Percentiles rank a stretch among this genome's conserved stretches.
Evolutionary conservation across 495 filamentous ascomycete species (phyloP).

Genomic region (Chaetomium cochliodes): DNA sequence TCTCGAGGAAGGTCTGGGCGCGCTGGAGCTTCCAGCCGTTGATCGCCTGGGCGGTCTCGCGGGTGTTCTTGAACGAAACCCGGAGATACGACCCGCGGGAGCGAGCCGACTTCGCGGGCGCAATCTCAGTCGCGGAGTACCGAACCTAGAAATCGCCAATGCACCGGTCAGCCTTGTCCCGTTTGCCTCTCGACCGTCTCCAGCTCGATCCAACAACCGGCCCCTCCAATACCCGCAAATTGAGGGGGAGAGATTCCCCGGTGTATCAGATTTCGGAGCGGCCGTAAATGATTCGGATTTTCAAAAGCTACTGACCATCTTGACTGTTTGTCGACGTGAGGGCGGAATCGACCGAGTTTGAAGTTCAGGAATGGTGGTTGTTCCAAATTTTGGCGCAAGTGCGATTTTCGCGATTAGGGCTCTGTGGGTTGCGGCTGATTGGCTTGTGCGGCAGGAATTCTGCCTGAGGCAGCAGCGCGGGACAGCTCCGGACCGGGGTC

Average conservation of each 20-base stretch:
- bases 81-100: slow-evolving; percentile 97
- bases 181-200: background rate
- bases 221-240: slow-evolving; percentile 14
- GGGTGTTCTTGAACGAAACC: slow-evolving; percentile 99
- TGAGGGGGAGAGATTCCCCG: slow-evolving; percentile 18
- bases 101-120: slow-evolving; percentile 89
- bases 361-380: slow-evolving; percentile 33
- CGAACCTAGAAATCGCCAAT: slow-evolving; percentile 67
- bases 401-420: slow-evolving; percentile 43
- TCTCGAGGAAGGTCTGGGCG: slow-evolving; percentile 91
- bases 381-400: slow-evolving; percentile 39
- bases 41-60: slow-evolving; percentile 98
- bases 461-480: slow-evolving; percentile 26
- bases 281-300: slow-evolving; percentile 16
- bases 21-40: slow-evolving; percentile 98
- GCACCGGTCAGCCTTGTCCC: slow-evolving; percentile 40
- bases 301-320: slow-evolving; percentile 40
- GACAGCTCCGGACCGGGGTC: background rate
- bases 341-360: slow-evolving; percentile 38
- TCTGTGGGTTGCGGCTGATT: slow-evolving; percentile 36
- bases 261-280: slow-evolving; percentile 9
- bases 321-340: slow-evolving; percentile 40
- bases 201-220: slow-evolving; percentile 6
- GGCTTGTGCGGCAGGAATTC: slow-evolving; percentile 28
- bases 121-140: slow-evolving; percentile 91